Conservation (phyloP, 805 yeast species). For the Jamesozyma lodderae region DNA sequence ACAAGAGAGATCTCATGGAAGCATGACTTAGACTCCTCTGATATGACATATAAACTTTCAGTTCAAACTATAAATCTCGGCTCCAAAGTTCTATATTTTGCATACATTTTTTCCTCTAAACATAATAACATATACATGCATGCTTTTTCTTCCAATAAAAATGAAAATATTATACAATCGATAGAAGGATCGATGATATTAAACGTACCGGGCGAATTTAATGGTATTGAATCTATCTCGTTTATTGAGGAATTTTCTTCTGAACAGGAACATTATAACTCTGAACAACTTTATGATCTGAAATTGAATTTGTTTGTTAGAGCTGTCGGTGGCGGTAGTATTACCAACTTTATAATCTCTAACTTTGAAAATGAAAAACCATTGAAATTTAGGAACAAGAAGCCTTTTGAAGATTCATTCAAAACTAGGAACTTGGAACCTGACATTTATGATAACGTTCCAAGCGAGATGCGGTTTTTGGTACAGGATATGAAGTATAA, state of each 20-base stretch:
- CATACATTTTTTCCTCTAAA: constrained; percentile 16
- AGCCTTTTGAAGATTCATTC: background rate
- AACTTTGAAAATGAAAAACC: background rate
- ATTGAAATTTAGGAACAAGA: background rate
- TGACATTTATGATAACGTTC: background rate
- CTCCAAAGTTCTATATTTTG: constrained; percentile 6
- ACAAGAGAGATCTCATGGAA: constrained; percentile 59
- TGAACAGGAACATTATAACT: background rate
- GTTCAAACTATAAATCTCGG: constrained; percentile 19
- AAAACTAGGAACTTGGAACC: background rate
- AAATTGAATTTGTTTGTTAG: constrained; percentile 3
- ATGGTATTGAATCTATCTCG: constrained; percentile 9
- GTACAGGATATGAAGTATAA: background rate
- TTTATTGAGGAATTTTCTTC: too few relatives aligned
- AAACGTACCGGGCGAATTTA: constrained; percentile 7
- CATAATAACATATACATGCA: constrained; percentile 16
- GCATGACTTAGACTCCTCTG: constrained; percentile 50
- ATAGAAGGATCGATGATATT: constrained; percentile 12
- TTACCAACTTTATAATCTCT: constrained; percentile 1
- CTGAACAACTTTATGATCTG: background rate
- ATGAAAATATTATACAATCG: constrained; percentile 10
- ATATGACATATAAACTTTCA: constrained; percentile 41
- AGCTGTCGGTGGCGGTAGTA: background rate
- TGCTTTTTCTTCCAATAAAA: constrained; percentile 5
- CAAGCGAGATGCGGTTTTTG: background rate